Evolutionary conservation across 2,329 filamentous ascomycete genomes (phyloP).

Genomic region (Trichoderma gracile): DNA sequence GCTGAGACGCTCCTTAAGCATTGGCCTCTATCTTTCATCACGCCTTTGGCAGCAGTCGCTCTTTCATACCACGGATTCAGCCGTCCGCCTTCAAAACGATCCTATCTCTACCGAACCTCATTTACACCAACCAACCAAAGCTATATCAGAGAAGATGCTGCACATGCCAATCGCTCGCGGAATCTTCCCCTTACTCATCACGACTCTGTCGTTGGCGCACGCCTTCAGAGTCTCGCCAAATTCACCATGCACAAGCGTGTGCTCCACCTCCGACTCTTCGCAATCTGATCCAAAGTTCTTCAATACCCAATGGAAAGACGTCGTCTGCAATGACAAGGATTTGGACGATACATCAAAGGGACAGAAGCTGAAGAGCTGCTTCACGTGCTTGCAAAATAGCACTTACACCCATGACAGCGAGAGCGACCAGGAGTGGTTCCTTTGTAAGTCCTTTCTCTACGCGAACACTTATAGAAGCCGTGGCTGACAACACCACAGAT

Average conservation of each 20-base stretch:
- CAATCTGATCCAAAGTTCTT: slow-evolving; percentile 50
- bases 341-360: slow-evolving; percentile 44
- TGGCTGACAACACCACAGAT: slow-evolving; percentile 40
- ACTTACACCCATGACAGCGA: slow-evolving; percentile 48
- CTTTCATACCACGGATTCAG: background rate
- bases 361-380: slow-evolving; percentile 51
- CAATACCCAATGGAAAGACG: slow-evolving; percentile 47
- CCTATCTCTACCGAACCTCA: background rate
- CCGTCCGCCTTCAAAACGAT: background rate
- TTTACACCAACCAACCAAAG: background rate
- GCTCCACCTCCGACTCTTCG: slow-evolving; percentile 47
- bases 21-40: background rate
- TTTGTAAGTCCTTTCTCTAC: slow-evolving; percentile 48
- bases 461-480: background rate
- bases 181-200: slow-evolving; percentile 21
- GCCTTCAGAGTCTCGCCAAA: slow-evolving; percentile 54
- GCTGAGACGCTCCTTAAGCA: background rate
- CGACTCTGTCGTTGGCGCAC: slow-evolving; percentile 34
- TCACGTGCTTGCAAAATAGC: slow-evolving; percentile 56
- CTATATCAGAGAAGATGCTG: slow-evolving; percentile 15
- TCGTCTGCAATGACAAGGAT: slow-evolving; percentile 50
- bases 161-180: background rate
- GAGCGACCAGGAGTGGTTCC: slow-evolving; percentile 57
- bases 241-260: slow-evolving; percentile 56
- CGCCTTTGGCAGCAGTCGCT: background rate